phyloP scores from a whole-genome alignment of 164 flowering plant species.

The Berberis vulgaris region DNA sequence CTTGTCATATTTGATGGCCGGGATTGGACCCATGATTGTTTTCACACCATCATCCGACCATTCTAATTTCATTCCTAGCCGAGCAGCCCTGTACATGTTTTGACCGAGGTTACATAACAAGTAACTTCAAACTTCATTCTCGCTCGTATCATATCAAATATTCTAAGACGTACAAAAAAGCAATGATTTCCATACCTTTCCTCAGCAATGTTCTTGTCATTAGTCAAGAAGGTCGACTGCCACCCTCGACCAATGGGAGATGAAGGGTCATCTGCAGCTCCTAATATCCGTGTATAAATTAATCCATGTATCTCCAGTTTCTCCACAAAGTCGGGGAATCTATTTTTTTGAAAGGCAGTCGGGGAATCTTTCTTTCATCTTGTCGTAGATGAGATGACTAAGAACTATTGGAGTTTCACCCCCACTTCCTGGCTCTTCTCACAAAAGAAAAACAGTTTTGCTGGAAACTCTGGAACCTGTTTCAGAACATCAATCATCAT shows the following conservation, averaged over 20 bases:
- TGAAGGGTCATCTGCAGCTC: slow-evolving; percentile 79
- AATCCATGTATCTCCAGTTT: slow-evolving; percentile 64
- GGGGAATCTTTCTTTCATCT: slow-evolving; percentile 65
- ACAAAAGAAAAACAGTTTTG: slow-evolving; percentile 85
- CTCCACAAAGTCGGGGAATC: slow-evolving; percentile 45
- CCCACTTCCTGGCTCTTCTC: slow-evolving; percentile 73
- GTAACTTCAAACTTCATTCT: neutral
- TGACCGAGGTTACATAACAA: neutral
- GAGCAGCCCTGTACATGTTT: slow-evolving; percentile 57
- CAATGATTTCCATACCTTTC: slow-evolving; percentile 49
- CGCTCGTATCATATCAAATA: neutral
- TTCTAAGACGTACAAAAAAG: neutral
- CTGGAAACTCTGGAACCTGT: slow-evolving; percentile 84
- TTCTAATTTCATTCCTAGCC: slow-evolving; percentile 71
- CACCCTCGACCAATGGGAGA: slow-evolving; percentile 94
- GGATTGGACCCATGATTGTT: slow-evolving; percentile 74
- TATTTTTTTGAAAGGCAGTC: no score
- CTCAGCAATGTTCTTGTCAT: slow-evolving; percentile 66
- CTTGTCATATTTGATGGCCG: slow-evolving; percentile 61
- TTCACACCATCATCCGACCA: slow-evolving; percentile 79
- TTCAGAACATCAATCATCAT: neutral
- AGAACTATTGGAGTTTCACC: slow-evolving; percentile 96
- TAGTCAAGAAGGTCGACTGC: slow-evolving; percentile 82
- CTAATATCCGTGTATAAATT: slow-evolving; percentile 55
- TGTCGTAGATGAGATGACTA: slow-evolving; percentile 78